Evolutionary conservation across 257 asterid genomes (phyloP).

Genomic region (Capsicum chinense): DNA sequence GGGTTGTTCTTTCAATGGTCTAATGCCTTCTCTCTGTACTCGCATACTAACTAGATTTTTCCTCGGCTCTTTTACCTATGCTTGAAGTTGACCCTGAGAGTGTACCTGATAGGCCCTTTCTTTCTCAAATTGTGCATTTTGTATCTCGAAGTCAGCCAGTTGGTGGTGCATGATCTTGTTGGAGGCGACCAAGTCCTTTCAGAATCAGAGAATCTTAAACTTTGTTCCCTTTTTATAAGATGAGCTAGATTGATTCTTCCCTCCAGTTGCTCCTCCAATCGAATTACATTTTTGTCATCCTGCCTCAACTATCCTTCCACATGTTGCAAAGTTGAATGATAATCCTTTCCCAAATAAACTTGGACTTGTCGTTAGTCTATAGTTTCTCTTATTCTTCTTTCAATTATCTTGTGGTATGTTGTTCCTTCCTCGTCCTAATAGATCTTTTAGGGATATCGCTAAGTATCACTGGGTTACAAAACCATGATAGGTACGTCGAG

Average conservation of each 20-base stretch:
- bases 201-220: not conserved
- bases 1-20: not conserved
- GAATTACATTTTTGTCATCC: not conserved
- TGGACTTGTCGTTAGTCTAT: not conserved
- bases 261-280: not conserved
- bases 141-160: too few relatives aligned
- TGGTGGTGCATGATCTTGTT: not conserved
- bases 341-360: not conserved
- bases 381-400: not conserved
- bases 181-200: not conserved
- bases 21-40: not conserved
- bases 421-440: not conserved
- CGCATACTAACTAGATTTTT: not conserved
- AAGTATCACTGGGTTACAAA: not conserved
- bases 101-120: not conserved
- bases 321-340: not conserved
- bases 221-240: not conserved
- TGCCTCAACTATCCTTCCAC: not conserved
- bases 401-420: not conserved
- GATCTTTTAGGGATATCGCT: not conserved
- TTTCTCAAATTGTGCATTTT: too few relatives aligned
- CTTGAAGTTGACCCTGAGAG: not conserved
- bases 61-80: not conserved
- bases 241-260: not conserved
- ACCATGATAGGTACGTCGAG: not conserved